Evolutionary conservation across 257 asterid species (phyloP).

Genomic region (Verbascum thapsus): DNA sequence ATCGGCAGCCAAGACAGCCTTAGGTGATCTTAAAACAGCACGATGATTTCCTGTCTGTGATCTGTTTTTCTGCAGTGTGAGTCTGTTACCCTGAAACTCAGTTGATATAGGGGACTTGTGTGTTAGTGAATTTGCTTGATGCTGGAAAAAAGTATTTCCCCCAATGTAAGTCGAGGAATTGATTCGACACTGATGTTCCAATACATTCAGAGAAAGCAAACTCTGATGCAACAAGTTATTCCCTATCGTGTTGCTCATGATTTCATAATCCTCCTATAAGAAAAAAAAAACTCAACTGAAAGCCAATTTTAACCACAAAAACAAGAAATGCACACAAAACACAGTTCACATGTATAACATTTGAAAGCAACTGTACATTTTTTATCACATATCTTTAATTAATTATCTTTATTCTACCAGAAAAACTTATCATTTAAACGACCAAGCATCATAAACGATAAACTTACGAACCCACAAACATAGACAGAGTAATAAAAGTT

Average conservation of each 20-base stretch:
- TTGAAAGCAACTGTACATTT: background rate
- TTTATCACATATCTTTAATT: background rate
- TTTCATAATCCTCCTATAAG: constrained; percentile 36
- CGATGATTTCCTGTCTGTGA: constrained; percentile 58
- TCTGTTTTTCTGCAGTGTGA: constrained; percentile 42
- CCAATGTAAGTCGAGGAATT: constrained; percentile 56
- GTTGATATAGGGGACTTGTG: constrained; percentile 62
- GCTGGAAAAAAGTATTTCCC: constrained; percentile 64
- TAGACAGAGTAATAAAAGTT: background rate
- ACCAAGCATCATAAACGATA: background rate
- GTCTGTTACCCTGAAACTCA: constrained; percentile 53
- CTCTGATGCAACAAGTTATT: constrained; percentile 78
- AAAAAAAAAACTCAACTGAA: constrained; percentile 25
- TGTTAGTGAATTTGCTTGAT: constrained; percentile 62
- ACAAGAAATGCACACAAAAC: constrained; percentile 1
- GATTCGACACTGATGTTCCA: constrained; percentile 65
- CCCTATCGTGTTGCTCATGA: constrained; percentile 77
- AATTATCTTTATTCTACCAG: background rate
- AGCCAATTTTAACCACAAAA: constrained; percentile 22
- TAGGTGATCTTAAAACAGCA: constrained; percentile 42
- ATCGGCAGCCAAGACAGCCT: constrained; percentile 69
- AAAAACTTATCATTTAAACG: constrained; percentile 7
- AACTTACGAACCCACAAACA: background rate
- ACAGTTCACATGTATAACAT: background rate
- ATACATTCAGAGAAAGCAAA: constrained; percentile 55